Percentiles rank a stretch among this genome's conserved stretches.
phyloP scores from a whole-genome alignment of 2,329 filamentous ascomycete species.

The Colletotrichum viniferum region DNA sequence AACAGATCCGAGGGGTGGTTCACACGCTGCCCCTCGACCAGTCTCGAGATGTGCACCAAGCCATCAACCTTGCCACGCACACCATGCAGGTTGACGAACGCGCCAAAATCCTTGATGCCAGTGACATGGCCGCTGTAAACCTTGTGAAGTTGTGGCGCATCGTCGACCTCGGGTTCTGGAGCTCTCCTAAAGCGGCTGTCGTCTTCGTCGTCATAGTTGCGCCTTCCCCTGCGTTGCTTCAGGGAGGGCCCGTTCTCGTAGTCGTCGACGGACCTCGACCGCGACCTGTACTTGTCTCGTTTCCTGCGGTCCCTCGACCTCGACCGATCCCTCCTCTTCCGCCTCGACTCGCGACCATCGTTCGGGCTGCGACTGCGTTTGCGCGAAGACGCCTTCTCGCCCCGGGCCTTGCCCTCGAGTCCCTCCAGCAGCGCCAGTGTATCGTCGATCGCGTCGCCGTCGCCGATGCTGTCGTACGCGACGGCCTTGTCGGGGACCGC shows the following conservation, averaged over 20 bases:
- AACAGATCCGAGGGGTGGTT: constrained; percentile 92
- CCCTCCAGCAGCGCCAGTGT: constrained; percentile 91
- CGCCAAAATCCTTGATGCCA: constrained; percentile 93
- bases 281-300: constrained; percentile 38
- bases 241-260: constrained; percentile 46
- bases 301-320: constrained; percentile 45
- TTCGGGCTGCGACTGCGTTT: constrained; percentile 66
- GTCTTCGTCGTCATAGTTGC: constrained; percentile 49
- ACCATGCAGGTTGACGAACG: constrained; percentile 89
- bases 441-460: constrained; percentile 80
- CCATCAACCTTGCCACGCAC: constrained; percentile 90
- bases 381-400: constrained; percentile 49
- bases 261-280: constrained; percentile 47
- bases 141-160: constrained; percentile 81
- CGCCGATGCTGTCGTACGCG: constrained; percentile 32
- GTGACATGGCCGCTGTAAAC: constrained; percentile 90
- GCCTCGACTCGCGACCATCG: constrained; percentile 49
- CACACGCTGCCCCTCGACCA: constrained; percentile 83
- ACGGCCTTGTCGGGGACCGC: constrained; percentile 79
- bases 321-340: constrained; percentile 44
- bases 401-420: constrained; percentile 68
- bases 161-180: constrained; percentile 78
- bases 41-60: constrained; percentile 89
- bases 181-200: constrained; percentile 68
- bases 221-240: constrained; percentile 34